Evolutionary conservation across 768 basidiomycete genomes (phyloP), one percentile per base, ranked within the genome.

Genomic region (Termitomyces titanicus): DNA sequence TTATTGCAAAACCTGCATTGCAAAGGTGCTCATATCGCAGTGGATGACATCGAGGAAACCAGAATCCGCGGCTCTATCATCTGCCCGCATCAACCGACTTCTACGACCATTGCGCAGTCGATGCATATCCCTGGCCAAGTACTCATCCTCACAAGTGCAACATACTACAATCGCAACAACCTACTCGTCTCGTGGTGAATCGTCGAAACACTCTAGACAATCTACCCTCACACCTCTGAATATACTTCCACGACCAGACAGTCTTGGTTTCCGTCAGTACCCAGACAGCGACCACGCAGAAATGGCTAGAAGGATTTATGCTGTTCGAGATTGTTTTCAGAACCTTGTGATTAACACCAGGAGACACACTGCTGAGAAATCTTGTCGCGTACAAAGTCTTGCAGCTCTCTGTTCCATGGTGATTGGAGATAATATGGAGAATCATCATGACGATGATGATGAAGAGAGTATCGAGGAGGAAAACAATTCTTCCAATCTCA

Each of bases 251-350:
- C 68, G 71, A 15, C 72, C 77, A 3, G 67, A 72, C 18, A 68
- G 63, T 18, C 55, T 70, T 47, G 71, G 66, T 15, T 42, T 64
- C 48, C 72, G 70, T 38, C 61, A 73, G 17, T 66, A 69, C 46
- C 63, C 75, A 4, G 69, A 74, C 49, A 68, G 67, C 42, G 61
- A 67, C 20, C 67, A 63, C 35, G 54, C 66, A 46, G 71, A 72
- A 51, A 68, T 82, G 29, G 75, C 81, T 9, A 72, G 72, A 35
- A 74, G 69, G 29, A 74, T 84, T 9, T 74, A 82, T 62, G 79
- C 79, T 13, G 73, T 86, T 15, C 72, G 80, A n/a, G 80, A 80
- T 57, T 76, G 77, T 49, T 86, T 83, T 67, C 73, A 70, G 47
- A 80, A 82, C 53, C 64, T 85, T 42, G 69, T 79, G 3, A 61